Evolutionary conservation across 2,329 filamentous ascomycete species (phyloP).

Genomic region (Diaporthe eres): DNA sequence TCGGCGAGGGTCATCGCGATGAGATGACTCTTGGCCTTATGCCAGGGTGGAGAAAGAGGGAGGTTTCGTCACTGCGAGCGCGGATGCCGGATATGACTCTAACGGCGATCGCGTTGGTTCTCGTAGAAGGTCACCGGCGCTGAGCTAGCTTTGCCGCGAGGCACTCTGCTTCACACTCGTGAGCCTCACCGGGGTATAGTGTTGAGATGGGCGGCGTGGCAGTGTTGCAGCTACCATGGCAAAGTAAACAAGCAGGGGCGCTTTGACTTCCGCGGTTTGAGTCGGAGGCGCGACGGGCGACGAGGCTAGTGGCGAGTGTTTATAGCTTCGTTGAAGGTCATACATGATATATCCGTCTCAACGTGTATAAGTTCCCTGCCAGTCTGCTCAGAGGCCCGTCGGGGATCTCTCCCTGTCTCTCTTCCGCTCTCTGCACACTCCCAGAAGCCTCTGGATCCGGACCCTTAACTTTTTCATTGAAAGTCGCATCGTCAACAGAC

Average conservation of each 20-base stretch:
- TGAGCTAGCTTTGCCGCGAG: neutral
- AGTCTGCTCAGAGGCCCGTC: neutral
- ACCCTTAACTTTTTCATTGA: neutral
- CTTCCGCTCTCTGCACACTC: neutral
- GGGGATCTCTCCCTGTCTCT: neutral
- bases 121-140: neutral
- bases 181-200: neutral
- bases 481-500: neutral
- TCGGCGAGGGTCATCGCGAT: neutral
- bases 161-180: neutral
- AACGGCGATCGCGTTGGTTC: neutral
- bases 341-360: neutral
- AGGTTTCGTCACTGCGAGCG: neutral
- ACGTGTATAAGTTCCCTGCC: neutral
- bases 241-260: constrained; percentile 9
- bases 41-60: neutral
- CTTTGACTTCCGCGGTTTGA: neutral
- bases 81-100: neutral
- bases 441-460: neutral
- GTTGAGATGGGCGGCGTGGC: neutral
- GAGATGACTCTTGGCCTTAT: neutral
- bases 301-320: neutral
- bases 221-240: neutral
- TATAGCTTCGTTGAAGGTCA: neutral
- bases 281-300: neutral